Base-by-base conservation (phyloP, 805 yeast genomes). In the Grigorovia transvaalensis region DNA sequence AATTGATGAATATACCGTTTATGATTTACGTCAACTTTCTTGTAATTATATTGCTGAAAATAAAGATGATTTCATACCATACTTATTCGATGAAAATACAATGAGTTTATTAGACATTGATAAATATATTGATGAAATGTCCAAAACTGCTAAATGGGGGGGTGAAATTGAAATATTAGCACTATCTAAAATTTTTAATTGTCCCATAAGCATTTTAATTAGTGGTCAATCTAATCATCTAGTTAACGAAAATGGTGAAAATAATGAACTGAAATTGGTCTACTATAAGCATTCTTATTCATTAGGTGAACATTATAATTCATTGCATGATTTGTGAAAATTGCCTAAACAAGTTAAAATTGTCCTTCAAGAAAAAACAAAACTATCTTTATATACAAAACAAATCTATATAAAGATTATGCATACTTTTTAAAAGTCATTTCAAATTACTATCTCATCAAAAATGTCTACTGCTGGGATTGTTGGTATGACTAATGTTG, bases 301-400 rank as follows among this genome's bases (percentile, higher is more conserved):
- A 0, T 75, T 91, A 23, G 99, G 99, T 29, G 98, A 90, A 69
- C 99, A 91, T 70, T 91, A 91, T 68, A 91, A 91, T 65, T 88
- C 96, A 1, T 63, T 84, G 9, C 82, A 74, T 50, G 84, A 80
- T 67, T 44, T 40, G 15, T 29, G 19, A 38, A 27, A 41, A 17
- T 20, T 11, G 3, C 15, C 9, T 45, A 30, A 46, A 12, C 15
- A 33, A 33, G 13, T 13, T 42, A 18, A 17, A 42, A 13, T 6
- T 4, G 11, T 20, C 29, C 15, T 43, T 18, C 27, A 95, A 66
- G 88, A 90, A 62, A 82, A 85, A 52, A 80, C 80, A 64, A 80
- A 80, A 68, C 70, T 81, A 64, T 46, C 4, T 33, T 33, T 33
- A 30, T 33, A 23, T 23, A 23, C 6, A 23, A 4, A 23, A 23